phyloP scores from a whole-genome alignment of 495 filamentous ascomycete genomes.

The Staphylotrichum longicolle region DNA sequence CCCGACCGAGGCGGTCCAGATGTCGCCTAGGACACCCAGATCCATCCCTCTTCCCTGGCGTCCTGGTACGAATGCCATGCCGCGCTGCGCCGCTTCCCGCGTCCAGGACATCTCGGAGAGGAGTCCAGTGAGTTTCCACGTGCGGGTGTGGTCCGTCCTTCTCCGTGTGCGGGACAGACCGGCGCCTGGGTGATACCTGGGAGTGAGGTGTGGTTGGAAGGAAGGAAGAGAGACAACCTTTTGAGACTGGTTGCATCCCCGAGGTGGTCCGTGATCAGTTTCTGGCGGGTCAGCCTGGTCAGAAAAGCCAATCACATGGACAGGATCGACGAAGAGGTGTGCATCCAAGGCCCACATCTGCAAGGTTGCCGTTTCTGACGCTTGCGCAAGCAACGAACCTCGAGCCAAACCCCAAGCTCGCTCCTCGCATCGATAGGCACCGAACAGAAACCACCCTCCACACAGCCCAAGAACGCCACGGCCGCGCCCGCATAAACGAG shows the following conservation, averaged over 20 bases:
- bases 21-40: not conserved
- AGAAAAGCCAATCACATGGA: conserved; percentile 14
- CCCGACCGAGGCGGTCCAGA: too few species aligned
- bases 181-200: not conserved
- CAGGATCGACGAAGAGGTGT: conserved; percentile 11
- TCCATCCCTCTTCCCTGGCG: not conserved
- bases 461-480: not conserved
- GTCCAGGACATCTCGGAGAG: not conserved
- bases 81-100: not conserved
- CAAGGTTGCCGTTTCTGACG: not conserved
- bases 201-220: not conserved
- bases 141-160: not conserved
- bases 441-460: conserved; percentile 1
- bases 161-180: too few species aligned
- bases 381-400: conserved; percentile 13
- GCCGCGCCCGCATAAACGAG: not conserved
- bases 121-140: conserved; percentile 16
- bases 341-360: not conserved
- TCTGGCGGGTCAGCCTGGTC: conserved; percentile 9
- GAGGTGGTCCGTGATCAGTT: conserved; percentile 26
- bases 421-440: conserved; percentile 5
- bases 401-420: not conserved
- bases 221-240: not conserved
- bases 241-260: conserved; percentile 16
- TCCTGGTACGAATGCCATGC: not conserved